Evolutionary conservation across 148 eudicot genomes (phyloP).

Genomic region (Camellia japonica): DNA sequence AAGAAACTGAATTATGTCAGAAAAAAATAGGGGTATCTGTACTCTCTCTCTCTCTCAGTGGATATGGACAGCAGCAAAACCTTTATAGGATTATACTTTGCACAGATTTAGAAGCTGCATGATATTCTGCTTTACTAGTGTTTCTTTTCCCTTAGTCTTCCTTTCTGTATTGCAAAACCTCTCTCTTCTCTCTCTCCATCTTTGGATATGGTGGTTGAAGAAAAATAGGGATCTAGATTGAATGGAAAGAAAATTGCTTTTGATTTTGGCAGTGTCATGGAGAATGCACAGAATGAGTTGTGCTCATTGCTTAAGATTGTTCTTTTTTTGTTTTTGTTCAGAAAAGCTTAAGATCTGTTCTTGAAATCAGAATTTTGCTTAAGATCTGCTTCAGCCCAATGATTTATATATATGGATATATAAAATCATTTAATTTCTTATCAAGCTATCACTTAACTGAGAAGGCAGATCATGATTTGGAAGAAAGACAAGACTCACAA

Average conservation of each 20-base stretch:
- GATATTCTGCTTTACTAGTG: background rate
- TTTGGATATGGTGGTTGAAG: background rate
- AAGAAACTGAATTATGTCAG: background rate
- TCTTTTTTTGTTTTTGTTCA: no score
- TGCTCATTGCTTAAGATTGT: background rate
- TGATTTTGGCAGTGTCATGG: background rate
- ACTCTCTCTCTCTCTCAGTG: background rate
- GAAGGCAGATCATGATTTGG: no score
- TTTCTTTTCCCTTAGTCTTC: background rate
- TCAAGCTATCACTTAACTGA: no score
- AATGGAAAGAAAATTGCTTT: background rate
- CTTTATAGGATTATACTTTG: background rate
- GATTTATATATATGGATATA: no score
- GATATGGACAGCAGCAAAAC: background rate
- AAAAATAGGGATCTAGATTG: no score
- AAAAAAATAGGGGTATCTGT: background rate
- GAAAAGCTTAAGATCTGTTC: no score
- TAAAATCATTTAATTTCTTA: no score
- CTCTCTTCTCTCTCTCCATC: conserved; percentile 6
- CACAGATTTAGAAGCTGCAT: background rate
- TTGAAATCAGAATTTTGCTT: no score
- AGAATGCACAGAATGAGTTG: background rate
- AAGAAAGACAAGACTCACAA: no score
- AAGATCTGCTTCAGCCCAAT: no score
- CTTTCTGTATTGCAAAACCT: background rate